Percentiles rank a stretch among this genome's conserved stretches.
Evolutionary conservation across 2,329 filamentous ascomycete genomes (phyloP).

Genomic region (Aspergillus fumigatus): DNA sequence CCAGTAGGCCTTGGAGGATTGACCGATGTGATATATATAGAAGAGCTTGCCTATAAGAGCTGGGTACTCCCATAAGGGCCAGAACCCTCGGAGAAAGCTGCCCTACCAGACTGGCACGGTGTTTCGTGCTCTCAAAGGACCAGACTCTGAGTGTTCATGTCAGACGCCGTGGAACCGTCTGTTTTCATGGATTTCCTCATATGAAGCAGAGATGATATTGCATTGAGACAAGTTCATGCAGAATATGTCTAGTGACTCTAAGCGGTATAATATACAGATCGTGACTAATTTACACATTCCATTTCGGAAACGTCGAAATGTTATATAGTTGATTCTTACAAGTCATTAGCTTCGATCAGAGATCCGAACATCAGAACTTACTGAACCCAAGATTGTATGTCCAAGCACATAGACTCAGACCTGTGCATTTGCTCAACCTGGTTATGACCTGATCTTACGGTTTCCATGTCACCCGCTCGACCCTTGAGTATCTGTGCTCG

Average conservation of each 20-base stretch:
- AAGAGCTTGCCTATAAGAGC: not conserved
- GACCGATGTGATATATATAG: not conserved
- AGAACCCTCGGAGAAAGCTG: too few relatives aligned
- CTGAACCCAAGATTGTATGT: not conserved
- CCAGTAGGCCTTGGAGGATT: not conserved
- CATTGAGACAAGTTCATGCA: not conserved
- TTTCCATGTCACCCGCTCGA: constrained; percentile 15
- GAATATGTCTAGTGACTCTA: not conserved
- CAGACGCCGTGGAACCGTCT: not conserved
- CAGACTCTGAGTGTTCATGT: not conserved
- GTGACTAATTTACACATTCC: constrained; percentile 1
- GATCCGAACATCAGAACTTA: not conserved
- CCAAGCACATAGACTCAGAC: constrained; percentile 37
- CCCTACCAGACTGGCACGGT: too few relatives aligned
- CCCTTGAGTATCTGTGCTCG: constrained; percentile 32
- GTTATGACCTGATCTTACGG: constrained; percentile 21
- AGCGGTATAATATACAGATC: constrained; percentile 1
- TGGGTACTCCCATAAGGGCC: not conserved
- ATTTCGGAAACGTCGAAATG: not conserved
- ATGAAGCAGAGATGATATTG: not conserved
- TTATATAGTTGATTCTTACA: not conserved
- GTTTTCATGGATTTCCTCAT: not conserved
- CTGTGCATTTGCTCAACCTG: constrained; percentile 36
- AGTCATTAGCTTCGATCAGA: not conserved
- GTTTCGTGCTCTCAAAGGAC: not conserved